These are phyloP conservation scores for Perilla frutescens DNA, from an alignment of 257 asterid species.

Conservation along the genomic window DNA sequence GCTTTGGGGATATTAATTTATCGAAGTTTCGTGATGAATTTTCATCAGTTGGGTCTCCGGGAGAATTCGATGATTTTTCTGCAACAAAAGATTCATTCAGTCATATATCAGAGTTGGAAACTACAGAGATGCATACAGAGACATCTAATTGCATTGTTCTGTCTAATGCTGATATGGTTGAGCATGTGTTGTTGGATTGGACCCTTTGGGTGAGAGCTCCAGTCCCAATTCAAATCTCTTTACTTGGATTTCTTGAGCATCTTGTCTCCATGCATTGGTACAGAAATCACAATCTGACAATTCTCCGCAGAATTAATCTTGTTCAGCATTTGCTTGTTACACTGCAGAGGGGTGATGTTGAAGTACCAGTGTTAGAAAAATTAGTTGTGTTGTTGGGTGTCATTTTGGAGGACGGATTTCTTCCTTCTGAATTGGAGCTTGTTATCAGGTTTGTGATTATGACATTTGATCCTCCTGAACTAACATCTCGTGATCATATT, in stretches of 20 bases:
- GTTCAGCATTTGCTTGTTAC: slow-evolving; percentile 97
- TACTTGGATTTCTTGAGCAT: slow-evolving; percentile 97
- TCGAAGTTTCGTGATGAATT: slow-evolving; percentile 84
- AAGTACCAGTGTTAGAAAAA: slow-evolving; percentile 93
- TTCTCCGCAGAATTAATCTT: slow-evolving; percentile 93
- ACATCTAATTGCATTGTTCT: slow-evolving; percentile 96
- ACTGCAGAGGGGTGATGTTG: slow-evolving; percentile 98
- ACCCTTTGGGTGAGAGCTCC: slow-evolving; percentile 96
- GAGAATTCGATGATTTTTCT: slow-evolving; percentile 93
- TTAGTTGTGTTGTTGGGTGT: slow-evolving; percentile 91
- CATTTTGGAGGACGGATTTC: slow-evolving; percentile 95
- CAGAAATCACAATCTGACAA: slow-evolving; percentile 95
- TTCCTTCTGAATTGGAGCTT: slow-evolving; percentile 94
- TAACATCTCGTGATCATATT: slow-evolving; percentile 66
- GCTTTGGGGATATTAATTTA: slow-evolving; percentile 76
- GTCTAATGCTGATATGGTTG: slow-evolving; percentile 99
- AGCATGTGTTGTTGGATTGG: slow-evolving; percentile 99
- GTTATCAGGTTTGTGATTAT: slow-evolving; percentile 95
- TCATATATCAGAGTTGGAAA: slow-evolving; percentile 89
- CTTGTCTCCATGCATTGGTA: slow-evolving; percentile 99
- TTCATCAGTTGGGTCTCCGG: slow-evolving; percentile 91
- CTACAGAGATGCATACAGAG: slow-evolving; percentile 72
- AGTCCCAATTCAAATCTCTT: slow-evolving; percentile 80
- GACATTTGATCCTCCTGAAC: slow-evolving; percentile 97
- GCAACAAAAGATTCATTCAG: slow-evolving; percentile 86